A percentile compares a stretch with the other conserved stretches of the same genome.
These are phyloP conservation scores for Pezicula carpinea DNA, from an alignment of 2,329 filamentous ascomycete species.

Conservation along the genomic window DNA sequence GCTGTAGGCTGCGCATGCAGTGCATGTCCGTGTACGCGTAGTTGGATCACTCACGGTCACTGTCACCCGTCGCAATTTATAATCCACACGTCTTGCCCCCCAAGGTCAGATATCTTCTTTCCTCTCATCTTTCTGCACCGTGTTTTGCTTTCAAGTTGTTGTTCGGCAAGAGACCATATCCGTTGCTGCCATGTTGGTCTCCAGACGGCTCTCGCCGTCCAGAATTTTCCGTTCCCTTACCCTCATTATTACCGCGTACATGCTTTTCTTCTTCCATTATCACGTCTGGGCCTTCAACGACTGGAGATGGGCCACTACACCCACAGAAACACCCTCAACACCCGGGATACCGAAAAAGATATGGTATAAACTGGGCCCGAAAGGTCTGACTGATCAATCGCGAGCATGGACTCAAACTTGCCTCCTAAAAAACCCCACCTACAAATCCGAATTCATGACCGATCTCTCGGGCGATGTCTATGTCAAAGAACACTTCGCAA, in stretches of 20 bases:
- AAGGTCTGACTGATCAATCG: slow-evolving; percentile 28
- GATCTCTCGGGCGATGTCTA: slow-evolving; percentile 25
- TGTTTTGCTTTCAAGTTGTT: too few relatives aligned
- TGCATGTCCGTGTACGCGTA: too few relatives aligned
- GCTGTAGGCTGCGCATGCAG: too few relatives aligned
- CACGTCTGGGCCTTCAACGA: background rate
- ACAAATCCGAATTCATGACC: slow-evolving; percentile 24
- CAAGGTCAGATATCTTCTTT: too few relatives aligned
- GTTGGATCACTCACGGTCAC: too few relatives aligned
- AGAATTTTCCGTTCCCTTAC: background rate
- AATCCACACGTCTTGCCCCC: too few relatives aligned
- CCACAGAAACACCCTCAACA: background rate
- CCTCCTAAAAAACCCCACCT: slow-evolving; percentile 24
- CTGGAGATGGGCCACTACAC: background rate
- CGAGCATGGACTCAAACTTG: slow-evolving; percentile 29
- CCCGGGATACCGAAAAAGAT: slow-evolving; percentile 28
- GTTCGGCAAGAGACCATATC: too few relatives aligned
- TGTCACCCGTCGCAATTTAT: too few relatives aligned
- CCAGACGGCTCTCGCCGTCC: background rate
- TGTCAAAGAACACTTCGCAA: slow-evolving; percentile 28
- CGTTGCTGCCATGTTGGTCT: background rate
- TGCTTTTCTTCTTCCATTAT: background rate
- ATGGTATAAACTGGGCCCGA: slow-evolving; percentile 36
- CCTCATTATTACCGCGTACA: background rate
- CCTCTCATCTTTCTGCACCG: too few relatives aligned